A percentile compares a stretch with the other conserved stretches of the same genome.
Evolutionary conservation across 768 basidiomycete genomes (phyloP).

Genomic region (Mycena sanguinolenta): DNA sequence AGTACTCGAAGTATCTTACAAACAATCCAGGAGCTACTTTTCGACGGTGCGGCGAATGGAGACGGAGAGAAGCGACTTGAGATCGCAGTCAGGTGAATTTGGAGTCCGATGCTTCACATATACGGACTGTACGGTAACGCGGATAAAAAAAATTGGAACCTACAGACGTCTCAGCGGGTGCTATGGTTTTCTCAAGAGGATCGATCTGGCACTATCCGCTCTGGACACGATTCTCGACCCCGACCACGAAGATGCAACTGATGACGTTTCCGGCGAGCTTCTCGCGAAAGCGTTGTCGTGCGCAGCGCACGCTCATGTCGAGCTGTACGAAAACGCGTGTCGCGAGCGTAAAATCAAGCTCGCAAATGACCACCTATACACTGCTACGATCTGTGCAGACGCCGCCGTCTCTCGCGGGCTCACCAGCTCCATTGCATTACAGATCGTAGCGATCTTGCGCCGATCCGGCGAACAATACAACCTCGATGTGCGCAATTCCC

Average conservation of each 20-base stretch:
- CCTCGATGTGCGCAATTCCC: slow-evolving; percentile 18
- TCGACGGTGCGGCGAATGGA: slow-evolving; percentile 1
- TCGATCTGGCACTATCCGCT: neutral
- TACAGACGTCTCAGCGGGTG: slow-evolving; percentile 21
- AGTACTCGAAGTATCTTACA: slow-evolving; percentile 15
- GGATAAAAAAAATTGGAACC: neutral
- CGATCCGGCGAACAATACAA: slow-evolving; percentile 17
- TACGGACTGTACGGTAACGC: neutral
- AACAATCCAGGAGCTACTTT: slow-evolving; percentile 10
- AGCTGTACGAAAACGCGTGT: slow-evolving; percentile 11
- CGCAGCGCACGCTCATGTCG: slow-evolving; percentile 8
- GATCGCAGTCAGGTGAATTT: slow-evolving; percentile 14
- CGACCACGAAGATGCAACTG: slow-evolving; percentile 15
- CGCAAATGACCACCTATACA: slow-evolving; percentile 16
- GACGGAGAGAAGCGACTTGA: slow-evolving; percentile 20
- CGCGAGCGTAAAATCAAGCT: neutral
- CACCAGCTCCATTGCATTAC: slow-evolving; percentile 5
- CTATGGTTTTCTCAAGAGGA: neutral
- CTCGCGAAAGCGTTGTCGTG: slow-evolving; percentile 20
- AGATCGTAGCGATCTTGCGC: neutral
- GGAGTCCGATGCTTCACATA: neutral
- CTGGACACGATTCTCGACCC: slow-evolving; percentile 23
- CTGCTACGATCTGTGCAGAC: slow-evolving; percentile 18
- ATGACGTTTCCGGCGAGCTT: slow-evolving; percentile 21
- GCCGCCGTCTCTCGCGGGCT: slow-evolving; percentile 20